Conservation (phyloP, 2,329 filamentous ascomycete species). For the Phyllosticta paracitricarpa region DNA sequence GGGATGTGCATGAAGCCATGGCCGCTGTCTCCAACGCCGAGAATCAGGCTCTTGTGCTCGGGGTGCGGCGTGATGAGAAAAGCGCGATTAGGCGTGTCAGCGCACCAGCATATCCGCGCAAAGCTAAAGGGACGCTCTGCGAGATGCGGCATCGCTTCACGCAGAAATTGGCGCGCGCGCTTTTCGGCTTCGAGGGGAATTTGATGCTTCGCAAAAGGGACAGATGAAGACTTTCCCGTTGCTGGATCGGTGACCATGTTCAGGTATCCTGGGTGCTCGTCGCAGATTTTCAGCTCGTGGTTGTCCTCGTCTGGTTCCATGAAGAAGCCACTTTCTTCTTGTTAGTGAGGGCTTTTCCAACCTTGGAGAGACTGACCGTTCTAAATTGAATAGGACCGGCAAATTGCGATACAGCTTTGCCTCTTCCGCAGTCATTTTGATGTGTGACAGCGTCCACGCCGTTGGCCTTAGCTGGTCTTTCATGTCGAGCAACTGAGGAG, state of each 20-base stretch:
- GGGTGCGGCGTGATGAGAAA: slow-evolving; percentile 45
- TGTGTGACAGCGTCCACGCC: slow-evolving; percentile 45
- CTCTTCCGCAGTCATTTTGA: slow-evolving; percentile 39
- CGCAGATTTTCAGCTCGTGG: slow-evolving; percentile 41
- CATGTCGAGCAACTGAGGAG: slow-evolving; percentile 39
- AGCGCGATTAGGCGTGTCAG: slow-evolving; percentile 44
- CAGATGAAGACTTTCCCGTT: slow-evolving; percentile 17
- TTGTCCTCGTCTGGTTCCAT: slow-evolving; percentile 39
- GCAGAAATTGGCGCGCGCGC: slow-evolving; percentile 39
- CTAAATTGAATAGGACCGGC: slow-evolving; percentile 41
- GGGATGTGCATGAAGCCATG: slow-evolving; percentile 47
- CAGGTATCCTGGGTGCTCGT: slow-evolving; percentile 48
- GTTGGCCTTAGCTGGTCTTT: slow-evolving; percentile 44
- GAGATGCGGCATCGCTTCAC: slow-evolving; percentile 45
- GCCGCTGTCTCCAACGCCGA: slow-evolving; percentile 43
- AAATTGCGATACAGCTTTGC: slow-evolving; percentile 36
- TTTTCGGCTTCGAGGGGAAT: slow-evolving; percentile 39
- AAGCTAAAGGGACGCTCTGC: slow-evolving; percentile 39
- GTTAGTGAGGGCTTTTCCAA: neutral
- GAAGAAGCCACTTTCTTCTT: slow-evolving; percentile 33
- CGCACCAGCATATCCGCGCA: slow-evolving; percentile 47
- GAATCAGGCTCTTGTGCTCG: slow-evolving; percentile 30
- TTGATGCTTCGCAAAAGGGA: slow-evolving; percentile 36
- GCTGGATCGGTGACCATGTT: slow-evolving; percentile 29
- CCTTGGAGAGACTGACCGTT: slow-evolving; percentile 13